Base-by-base conservation (phyloP, 73 alveolate species). In the Breviolum minutum region DNA sequence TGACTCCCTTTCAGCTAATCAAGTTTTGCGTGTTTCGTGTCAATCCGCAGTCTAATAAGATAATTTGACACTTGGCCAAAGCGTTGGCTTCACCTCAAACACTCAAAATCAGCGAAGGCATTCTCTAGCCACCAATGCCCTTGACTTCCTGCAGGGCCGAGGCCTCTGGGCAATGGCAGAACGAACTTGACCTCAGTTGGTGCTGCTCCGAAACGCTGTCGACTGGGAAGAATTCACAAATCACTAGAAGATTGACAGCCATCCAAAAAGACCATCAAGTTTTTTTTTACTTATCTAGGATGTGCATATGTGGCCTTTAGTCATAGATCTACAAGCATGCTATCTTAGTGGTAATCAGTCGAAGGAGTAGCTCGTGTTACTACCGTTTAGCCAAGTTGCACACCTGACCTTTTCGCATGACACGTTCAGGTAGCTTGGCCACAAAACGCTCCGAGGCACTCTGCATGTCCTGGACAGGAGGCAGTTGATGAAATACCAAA, bases 391-490 rank as follows among this genome's bases (percentile, higher is more conserved):
- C 12, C 94, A 22, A 84, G 71, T 9, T 8, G 40, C 98, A 92
- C 66, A 92, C 98, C 40, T 92, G 98, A 16, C 98, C 98, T 22
- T 92, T 92, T 24, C 98, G 98, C 98, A 92, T 6, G 60, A 92
- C 91, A 8, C 98, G 89, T n/a, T 92, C 98, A 20, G 98, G 98
- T 29, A 92, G 90, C 81, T 92, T 73, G 26, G 98, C 77, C 98
- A 92, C 91, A n/a, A 92, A 92, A 24, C 98, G 98, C 66, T 92
- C 98, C n/a, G 98, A 24, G 20, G 98, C 98, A 27, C 81, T 92
- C 12, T 27, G 97, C 62, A 61, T 30, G 81, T 92, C 98, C 98
- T 92, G 91, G 22, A 66, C 61, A 70, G 71, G 54, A 16, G 71
- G 17, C 54, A 40, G 54, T 40, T 40, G 54, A 40, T 40, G 54